Base-by-base conservation (phyloP, 257 asterid species). In the Linderniella brevidens region DNA sequence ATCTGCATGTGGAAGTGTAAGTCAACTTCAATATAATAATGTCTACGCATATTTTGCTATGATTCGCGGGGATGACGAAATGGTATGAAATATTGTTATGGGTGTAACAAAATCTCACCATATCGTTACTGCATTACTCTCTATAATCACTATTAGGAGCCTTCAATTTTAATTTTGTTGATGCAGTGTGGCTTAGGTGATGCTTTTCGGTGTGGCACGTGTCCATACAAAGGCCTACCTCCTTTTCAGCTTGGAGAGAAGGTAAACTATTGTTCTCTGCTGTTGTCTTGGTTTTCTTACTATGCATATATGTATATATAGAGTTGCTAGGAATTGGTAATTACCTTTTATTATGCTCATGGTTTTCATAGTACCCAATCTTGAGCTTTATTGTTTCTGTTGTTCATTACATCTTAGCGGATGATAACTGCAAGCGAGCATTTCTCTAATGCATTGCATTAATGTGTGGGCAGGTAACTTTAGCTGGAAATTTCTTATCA, bases 191-290 rank as follows among this genome's bases (percentile, higher is more conserved):
- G 95, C 57, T 79, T 88, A 17, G 98, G 98, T 53, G 95, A 88
- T 78, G 98, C 95, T 54, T 88, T 84, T 49, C 86, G 98, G 46
- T 80, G 98, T 58, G 42, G 92, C 54, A 74, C 94, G 36, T 88
- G 98, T 50, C 98, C 98, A 48, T 88, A 84, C 67, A 88, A 84
- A 72, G 95, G 98, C 59, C 93, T 88, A 67, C 79, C 93, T 54
- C 17, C 74, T 41, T 88, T 88, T 63, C 74, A 83, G 75, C 76
- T 74, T 13, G 97, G 97, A 41, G 86, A 88, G 63, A 83, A 84
- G 97, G 97, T 81, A 64, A 44, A 4, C 15, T 10, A 2, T 10
- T 2, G 4, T 39, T 39, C 15, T 13, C 13, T 10, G 13, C 19
- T 1, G 10, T 46, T n/a, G n/a, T n/a, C n/a, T n/a, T 17, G 19